These are phyloP conservation scores for Populus pruinosa DNA, from an alignment of 345 rosid genomes.

Conservation along the genomic window DNA sequence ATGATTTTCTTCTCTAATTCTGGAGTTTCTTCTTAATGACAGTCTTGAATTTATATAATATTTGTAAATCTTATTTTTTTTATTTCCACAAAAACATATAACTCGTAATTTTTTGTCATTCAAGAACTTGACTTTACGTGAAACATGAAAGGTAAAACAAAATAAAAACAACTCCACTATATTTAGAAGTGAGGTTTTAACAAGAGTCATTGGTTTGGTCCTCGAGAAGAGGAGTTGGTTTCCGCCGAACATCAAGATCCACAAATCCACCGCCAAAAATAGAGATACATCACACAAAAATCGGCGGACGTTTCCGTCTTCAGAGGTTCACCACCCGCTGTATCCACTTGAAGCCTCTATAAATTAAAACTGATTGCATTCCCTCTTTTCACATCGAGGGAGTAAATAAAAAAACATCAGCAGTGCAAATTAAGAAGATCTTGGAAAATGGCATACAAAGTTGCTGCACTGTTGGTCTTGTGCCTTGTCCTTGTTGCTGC, in stretches of 20 bases:
- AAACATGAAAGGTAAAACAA: no score
- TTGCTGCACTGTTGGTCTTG: slow-evolving; percentile 18
- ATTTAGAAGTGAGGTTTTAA: neutral
- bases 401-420: neutral
- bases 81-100: no score
- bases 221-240: neutral
- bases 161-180: neutral
- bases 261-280: neutral
- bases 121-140: no score
- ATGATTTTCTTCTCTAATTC: no score
- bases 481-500: slow-evolving; percentile 24
- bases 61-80: no score
- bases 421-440: neutral
- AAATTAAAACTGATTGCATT: neutral
- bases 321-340: neutral
- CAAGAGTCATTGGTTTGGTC: neutral
- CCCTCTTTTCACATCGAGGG: neutral
- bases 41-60: no score
- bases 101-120: no score
- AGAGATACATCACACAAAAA: neutral
- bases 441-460: slow-evolving; percentile 24
- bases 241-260: neutral
- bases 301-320: neutral
- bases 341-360: neutral
- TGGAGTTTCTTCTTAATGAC: no score